Evolutionary conservation across 768 basidiomycete genomes (phyloP).

Genomic region (Boletus sp.): DNA sequence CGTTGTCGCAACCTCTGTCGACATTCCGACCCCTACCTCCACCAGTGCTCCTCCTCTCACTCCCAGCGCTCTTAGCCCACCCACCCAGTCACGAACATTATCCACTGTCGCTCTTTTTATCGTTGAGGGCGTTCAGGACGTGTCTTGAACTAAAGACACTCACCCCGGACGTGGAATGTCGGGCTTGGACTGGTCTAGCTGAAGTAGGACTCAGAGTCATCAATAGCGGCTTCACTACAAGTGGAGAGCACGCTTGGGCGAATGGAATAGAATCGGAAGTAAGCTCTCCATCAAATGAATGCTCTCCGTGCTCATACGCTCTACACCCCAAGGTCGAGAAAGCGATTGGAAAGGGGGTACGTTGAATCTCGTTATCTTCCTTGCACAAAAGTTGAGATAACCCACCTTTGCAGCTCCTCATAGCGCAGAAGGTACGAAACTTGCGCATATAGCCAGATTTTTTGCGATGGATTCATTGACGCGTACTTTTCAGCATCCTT

Average conservation of each 20-base stretch:
- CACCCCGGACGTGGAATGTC: slow-evolving; percentile 60
- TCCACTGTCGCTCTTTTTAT: slow-evolving; percentile 52
- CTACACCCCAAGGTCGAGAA: slow-evolving; percentile 47
- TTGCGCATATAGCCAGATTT: slow-evolving; percentile 5
- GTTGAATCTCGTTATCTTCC: slow-evolving; percentile 27
- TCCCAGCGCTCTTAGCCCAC: slow-evolving; percentile 60
- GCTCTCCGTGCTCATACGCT: not conserved
- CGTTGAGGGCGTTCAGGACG: slow-evolving; percentile 52
- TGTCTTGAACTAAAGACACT: slow-evolving; percentile 53
- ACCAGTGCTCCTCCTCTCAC: slow-evolving; percentile 53
- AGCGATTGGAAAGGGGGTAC: slow-evolving; percentile 67
- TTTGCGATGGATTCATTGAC: slow-evolving; percentile 3
- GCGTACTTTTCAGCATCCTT: slow-evolving; percentile 49
- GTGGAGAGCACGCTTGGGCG: slow-evolving; percentile 43
- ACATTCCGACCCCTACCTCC: slow-evolving; percentile 37
- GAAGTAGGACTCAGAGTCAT: slow-evolving; percentile 65
- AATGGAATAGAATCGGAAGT: slow-evolving; percentile 57
- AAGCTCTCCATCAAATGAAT: not conserved
- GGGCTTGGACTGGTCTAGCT: slow-evolving; percentile 67
- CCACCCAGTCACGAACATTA: slow-evolving; percentile 64
- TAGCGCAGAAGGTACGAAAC: slow-evolving; percentile 57
- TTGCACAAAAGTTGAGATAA: not conserved
- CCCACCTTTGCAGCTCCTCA: slow-evolving; percentile 38
- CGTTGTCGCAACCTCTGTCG: not conserved
- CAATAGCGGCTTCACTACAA: slow-evolving; percentile 41